These are phyloP conservation scores for Odontarrhena argentea DNA, from an alignment of 345 rosid genomes.

Conservation along the genomic window DNA sequence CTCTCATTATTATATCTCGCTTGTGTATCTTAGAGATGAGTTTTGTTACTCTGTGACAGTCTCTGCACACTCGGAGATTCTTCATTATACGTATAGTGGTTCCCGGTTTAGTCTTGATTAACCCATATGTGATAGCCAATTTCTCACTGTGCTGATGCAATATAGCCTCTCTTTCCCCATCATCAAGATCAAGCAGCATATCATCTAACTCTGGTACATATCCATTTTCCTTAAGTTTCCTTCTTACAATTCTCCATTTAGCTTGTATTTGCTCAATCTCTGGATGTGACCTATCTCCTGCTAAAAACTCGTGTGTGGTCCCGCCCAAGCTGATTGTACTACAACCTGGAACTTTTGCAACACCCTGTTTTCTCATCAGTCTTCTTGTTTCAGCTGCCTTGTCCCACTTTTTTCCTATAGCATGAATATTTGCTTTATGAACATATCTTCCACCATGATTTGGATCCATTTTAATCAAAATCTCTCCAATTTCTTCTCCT, in stretches of 20 bases:
- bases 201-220: conserved; percentile 49
- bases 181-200: conserved; percentile 50
- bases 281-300: conserved; percentile 59
- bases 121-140: conserved; percentile 62
- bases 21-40: conserved; percentile 58
- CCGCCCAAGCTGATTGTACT: conserved; percentile 62
- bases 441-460: conserved; percentile 61
- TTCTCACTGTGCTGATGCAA: conserved; percentile 69
- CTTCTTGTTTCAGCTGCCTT: conserved; percentile 57
- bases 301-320: conserved; percentile 55
- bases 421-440: conserved; percentile 62
- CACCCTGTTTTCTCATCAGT: conserved; percentile 54
- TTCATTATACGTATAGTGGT: conserved; percentile 51
- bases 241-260: conserved; percentile 48
- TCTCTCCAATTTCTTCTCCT: conserved; percentile 60
- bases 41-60: conserved; percentile 59
- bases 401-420: conserved; percentile 59
- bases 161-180: conserved; percentile 54
- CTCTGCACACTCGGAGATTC: conserved; percentile 68
- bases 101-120: conserved; percentile 55
- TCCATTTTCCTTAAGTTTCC: conserved; percentile 48
- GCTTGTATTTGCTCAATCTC: conserved; percentile 45
- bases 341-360: conserved; percentile 62
- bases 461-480: conserved; percentile 53
- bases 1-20: conserved; percentile 61